A percentile compares a stretch with the other conserved stretches of the same genome.
These are phyloP conservation scores for Eucalyptus caleyi DNA, from an alignment of 345 rosid species.

Conservation along the genomic window DNA sequence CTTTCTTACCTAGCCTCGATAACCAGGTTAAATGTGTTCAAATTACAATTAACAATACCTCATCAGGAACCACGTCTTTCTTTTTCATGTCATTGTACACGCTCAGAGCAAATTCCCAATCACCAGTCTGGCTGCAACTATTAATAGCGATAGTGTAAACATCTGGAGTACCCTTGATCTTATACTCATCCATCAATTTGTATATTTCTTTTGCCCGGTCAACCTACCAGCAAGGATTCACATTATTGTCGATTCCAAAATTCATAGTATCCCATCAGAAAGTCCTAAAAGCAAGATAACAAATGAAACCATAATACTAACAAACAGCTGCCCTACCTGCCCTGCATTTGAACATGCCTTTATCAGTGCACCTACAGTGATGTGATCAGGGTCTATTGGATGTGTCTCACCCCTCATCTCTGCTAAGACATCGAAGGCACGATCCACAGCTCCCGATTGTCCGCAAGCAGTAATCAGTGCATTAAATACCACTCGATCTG, in stretches of 20 bases:
- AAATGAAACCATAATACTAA: background rate
- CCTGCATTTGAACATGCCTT: slow-evolving; percentile 86
- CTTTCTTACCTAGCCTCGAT: background rate
- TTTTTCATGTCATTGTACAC: slow-evolving; percentile 69
- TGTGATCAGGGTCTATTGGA: slow-evolving; percentile 93
- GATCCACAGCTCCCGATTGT: slow-evolving; percentile 91
- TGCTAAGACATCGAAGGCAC: slow-evolving; percentile 95
- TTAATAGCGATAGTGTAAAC: slow-evolving; percentile 82
- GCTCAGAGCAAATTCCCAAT: slow-evolving; percentile 68
- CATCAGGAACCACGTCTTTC: slow-evolving; percentile 72
- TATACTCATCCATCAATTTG: slow-evolving; percentile 54
- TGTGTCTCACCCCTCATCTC: slow-evolving; percentile 81
- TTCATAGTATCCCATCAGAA: background rate
- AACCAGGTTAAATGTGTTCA: background rate
- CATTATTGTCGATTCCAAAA: background rate
- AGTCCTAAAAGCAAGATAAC: background rate
- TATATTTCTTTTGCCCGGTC: slow-evolving; percentile 78
- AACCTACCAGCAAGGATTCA: slow-evolving; percentile 36
- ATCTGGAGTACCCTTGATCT: slow-evolving; percentile 85
- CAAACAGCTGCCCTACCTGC: slow-evolving; percentile 36
- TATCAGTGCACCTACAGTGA: slow-evolving; percentile 82
- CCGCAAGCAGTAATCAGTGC: slow-evolving; percentile 98
- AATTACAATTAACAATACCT: slow-evolving; percentile 28
- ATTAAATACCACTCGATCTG: slow-evolving; percentile 97
- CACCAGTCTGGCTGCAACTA: slow-evolving; percentile 79